Base-by-base conservation (phyloP, 2,329 filamentous ascomycete species). In the Xylaria sp. region DNA sequence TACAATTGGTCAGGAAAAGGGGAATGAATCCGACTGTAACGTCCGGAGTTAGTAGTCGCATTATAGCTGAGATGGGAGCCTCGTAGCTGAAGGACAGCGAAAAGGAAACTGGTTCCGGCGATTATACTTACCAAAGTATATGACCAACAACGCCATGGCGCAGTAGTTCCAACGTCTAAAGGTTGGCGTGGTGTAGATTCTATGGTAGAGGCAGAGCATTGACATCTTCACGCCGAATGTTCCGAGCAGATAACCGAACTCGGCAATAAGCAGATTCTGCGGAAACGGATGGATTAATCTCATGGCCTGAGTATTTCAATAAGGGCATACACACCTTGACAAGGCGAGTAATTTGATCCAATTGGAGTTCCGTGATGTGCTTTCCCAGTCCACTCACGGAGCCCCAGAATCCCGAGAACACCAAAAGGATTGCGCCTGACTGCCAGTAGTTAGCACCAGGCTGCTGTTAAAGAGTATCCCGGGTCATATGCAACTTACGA, bases 1-100 rank as follows among this genome's bases (percentile, higher is more conserved):
- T 56, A 65, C 79, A 81, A 46, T 77, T 77, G 57, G 76, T 77
- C 54, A 78, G 74, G 65, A 77, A 77, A 10, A 80, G 50, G n/a
- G 77, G 72, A 28, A 79, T 72, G 57, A 79, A 77, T 1, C 71
- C 67, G n/a, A 80, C 69, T 70, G 20, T 13, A 25, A 39, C n/a
- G 18, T 63, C 23, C 12, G 3, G 34, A 56, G 50, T 63, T 23
- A 68, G 44, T n/a, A 50, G 60, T 55, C 58, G 28, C 5, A 20
- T 18, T n/a, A 44, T n/a, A 18, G n/a, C 15, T 9, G 7, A 3
- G 15, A 25, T 23, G 37, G 20, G 41, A 51, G 18, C 32, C 28
- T 56, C 3, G 12, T 4, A 8, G 28, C 15, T 18, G 8, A 7
- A 18, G 10, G 12, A 39, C 55, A 25, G n/a, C 5, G 2, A 23